phyloP scores from a whole-genome alignment of 1,139 yeast genomes.

The Nadsonia starkeyi-henricii region DNA sequence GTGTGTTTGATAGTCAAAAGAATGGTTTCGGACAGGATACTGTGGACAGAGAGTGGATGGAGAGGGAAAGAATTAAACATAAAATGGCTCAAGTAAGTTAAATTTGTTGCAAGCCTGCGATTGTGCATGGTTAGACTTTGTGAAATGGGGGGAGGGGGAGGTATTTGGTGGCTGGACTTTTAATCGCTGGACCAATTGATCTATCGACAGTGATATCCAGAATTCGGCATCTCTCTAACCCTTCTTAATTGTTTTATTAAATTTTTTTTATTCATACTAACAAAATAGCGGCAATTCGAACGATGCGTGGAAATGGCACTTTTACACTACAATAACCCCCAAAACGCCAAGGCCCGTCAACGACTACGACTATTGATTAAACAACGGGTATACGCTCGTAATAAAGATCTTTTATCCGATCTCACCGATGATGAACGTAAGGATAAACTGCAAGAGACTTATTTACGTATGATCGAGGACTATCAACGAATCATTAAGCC shows the following conservation, averaged over 20 bases:
- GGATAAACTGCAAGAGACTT: constrained; percentile 68
- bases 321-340: constrained; percentile 27
- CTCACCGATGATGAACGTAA: constrained; percentile 47
- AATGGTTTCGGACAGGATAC: neutral
- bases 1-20: constrained; percentile 16
- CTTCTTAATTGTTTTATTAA: too few relatives aligned
- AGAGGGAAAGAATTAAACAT: constrained; percentile 22
- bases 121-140: too few relatives aligned
- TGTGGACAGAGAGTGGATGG: constrained; percentile 34
- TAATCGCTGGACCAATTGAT: too few relatives aligned
- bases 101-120: too few relatives aligned
- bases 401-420: constrained; percentile 59
- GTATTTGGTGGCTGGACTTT: too few relatives aligned
- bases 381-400: constrained; percentile 57
- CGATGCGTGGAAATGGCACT: constrained; percentile 67
- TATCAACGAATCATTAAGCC: constrained; percentile 46
- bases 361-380: constrained; percentile 45
- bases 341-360: constrained; percentile 20
- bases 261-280: too few relatives aligned
- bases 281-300: constrained; percentile 45
- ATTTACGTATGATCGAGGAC: constrained; percentile 51
- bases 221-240: too few relatives aligned
- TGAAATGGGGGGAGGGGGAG: too few relatives aligned
- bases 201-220: too few relatives aligned
- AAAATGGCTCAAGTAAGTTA: constrained; percentile 46